Percentiles rank a stretch among this genome's conserved stretches.
phyloP scores from a whole-genome alignment of 139 green algal species.

The Diplosphaera chodatii region DNA sequence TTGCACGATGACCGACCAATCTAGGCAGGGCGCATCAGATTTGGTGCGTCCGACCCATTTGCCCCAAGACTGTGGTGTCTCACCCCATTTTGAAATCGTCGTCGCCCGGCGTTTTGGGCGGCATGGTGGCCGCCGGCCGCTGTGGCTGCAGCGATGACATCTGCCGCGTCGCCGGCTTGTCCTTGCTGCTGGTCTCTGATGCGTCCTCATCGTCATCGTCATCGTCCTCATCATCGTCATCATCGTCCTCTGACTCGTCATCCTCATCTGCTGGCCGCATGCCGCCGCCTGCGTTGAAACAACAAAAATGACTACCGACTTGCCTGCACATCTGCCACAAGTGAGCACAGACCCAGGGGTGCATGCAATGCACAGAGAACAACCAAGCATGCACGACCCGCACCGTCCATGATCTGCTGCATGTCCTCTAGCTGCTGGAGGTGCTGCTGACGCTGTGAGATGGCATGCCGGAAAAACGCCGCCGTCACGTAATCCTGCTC shows the following conservation, averaged over 20 bases:
- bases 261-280: background rate
- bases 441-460: slow-evolving; percentile 27
- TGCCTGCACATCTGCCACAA: no score
- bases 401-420: slow-evolving; percentile 16
- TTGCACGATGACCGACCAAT: no score
- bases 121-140: background rate
- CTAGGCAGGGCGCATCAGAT: no score
- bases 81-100: slow-evolving; percentile 28
- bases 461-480: slow-evolving; percentile 77
- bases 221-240: slow-evolving; percentile 8
- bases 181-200: no score
- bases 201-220: slow-evolving; percentile 14
- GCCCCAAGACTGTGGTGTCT: no score
- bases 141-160: background rate
- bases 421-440: slow-evolving; percentile 4
- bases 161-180: slow-evolving; percentile 1
- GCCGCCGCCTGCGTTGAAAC: background rate
- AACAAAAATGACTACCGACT: no score
- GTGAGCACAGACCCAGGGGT: no score
- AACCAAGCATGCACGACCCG: no score
- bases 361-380: no score
- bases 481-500: slow-evolving; percentile 82
- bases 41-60: no score
- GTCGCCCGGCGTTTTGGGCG: background rate
- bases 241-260: slow-evolving; percentile 14